Evolutionary conservation across 1,139 yeast genomes (phyloP).

Genomic region (Eremothecium coryli): DNA sequence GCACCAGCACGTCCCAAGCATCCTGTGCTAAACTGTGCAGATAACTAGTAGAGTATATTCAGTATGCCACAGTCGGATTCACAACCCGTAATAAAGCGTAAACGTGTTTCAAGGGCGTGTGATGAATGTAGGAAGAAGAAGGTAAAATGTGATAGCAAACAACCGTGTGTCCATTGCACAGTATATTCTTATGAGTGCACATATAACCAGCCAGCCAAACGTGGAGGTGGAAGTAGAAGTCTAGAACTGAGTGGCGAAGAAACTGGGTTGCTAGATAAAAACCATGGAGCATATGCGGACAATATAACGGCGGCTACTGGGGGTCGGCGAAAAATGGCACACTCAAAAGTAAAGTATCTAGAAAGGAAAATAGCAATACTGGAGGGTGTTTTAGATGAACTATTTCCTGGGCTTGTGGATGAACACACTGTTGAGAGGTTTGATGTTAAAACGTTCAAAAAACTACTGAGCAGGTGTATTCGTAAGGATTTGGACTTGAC

Average conservation of each 20-base stretch:
- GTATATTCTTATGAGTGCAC: conserved; percentile 75
- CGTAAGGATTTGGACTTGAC: conserved; percentile 11
- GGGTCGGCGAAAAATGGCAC: conserved; percentile 4
- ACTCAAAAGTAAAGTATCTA: conserved; percentile 9
- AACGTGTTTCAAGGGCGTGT: conserved; percentile 85
- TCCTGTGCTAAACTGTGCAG: too few relatives aligned
- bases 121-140: conserved; percentile 78
- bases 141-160: conserved; percentile 89
- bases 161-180: conserved; percentile 89
- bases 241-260: neutral
- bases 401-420: conserved; percentile 25
- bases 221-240: conserved; percentile 33
- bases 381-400: conserved; percentile 17
- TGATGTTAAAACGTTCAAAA: conserved; percentile 24
- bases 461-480: conserved; percentile 20
- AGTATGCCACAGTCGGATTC: too few relatives aligned
- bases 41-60: too few relatives aligned
- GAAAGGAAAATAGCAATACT: conserved; percentile 19
- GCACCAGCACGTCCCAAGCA: too few relatives aligned
- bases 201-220: conserved; percentile 64
- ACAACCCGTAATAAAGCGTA: too few relatives aligned
- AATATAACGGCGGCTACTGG: conserved; percentile 6
- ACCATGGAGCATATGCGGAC: neutral
- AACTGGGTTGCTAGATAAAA: too few relatives aligned
- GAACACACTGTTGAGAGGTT: conserved; percentile 14